Evolutionary conservation across 163 green algal genomes (phyloP), one percentile per base, ranked within the genome.

Genomic region (Scenedesmus sp.): DNA sequence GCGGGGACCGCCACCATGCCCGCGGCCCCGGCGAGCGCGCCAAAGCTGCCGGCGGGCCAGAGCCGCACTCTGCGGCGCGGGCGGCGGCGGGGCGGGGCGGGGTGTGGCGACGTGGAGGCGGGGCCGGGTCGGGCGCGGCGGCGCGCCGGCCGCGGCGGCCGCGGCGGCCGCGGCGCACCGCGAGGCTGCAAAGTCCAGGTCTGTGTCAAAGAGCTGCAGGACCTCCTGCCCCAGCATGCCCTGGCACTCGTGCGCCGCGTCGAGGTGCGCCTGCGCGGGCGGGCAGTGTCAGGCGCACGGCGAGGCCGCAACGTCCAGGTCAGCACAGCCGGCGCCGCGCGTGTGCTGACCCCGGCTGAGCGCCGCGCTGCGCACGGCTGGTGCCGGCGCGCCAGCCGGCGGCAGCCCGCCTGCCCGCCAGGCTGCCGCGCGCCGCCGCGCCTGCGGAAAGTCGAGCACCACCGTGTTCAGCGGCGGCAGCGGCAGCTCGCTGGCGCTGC

Each of bases 161-260:
- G 54, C 39, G 1, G 53, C 45, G 5, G 50, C 74, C 22, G 74
- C 62, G 17, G 33, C 26, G 45, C 51, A 81, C 50, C 74, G 24
- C 9, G 11, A 20, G 29, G 11, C 54, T 50, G 57, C 45, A 51
- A 81, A 81, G 63, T 81, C 74, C 13, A 71, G 54, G 36, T 77
- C 69, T 47, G 63, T 57, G 34, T 81, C 73, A 81, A 81, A 81
- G 18, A 74, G 73, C 47, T 63, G 34, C 33, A 81, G 74, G 26
- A 81, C 36, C 5, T 81, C 74, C 74, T 69, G 65, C 34, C 74
- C 74, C 29, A 81, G 51, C 74, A 81, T 81, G 36, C 74, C 74
- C 33, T 50, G 62, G 1, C 75, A 62, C 22, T 63, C 48, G 33
- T 65, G 56, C 11, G 20, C 50, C 5, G 74, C 62, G 63, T 81